Base-by-base conservation (phyloP, 768 basidiomycete species). In the Suillus decipiens region DNA sequence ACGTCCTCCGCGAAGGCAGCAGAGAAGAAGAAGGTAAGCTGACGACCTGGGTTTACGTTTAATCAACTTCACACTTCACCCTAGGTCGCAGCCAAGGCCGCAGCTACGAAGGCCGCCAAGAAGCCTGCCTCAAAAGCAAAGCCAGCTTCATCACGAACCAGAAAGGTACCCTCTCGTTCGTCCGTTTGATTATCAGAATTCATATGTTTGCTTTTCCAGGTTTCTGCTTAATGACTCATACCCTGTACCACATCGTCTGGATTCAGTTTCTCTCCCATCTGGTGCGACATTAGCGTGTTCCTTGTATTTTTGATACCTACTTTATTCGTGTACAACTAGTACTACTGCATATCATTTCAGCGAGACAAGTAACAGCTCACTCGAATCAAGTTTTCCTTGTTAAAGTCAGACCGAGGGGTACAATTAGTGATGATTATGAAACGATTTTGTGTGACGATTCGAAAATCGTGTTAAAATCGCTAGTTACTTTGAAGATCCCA, bases 1-100 rank as follows among this genome's bases (percentile, higher is more conserved):
- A 54, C 68, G 11, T 47, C 65, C 15, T 67, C 64, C 45, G 68
- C 74, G 31, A 76, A 75, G 72, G 67, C 68, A 0, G 17, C 50
- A 42, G 71, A 70, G 48, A 70, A 73, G 61, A 51, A 51, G 78
- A 71, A 56, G 45, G 72, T 56, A n/a, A 34, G 43, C 5, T 34
- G 4, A 39, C 48, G 8, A 22, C 58, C 31, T 43, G 17, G 11
- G 4, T 12, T 14, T 51, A 8, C 14, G 39, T 45, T 10, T 22
- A 14, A 61, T 51, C 39, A 45, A n/a, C 6, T 34, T 43, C 19
- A 36, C 39, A 36, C 43, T 47, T 31, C 48, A 19, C n/a, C 31
- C 10, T 61, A 74, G 70, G 61, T 72, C 55, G 72, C 71, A 3
- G 76, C 66, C 4, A 75, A 76, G 67, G 67, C 71, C 50, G 71